These are phyloP conservation scores for Piromyces sp. DNA, from an alignment of 192 early-diverging fungal genomes.

Conservation along the genomic window DNA sequence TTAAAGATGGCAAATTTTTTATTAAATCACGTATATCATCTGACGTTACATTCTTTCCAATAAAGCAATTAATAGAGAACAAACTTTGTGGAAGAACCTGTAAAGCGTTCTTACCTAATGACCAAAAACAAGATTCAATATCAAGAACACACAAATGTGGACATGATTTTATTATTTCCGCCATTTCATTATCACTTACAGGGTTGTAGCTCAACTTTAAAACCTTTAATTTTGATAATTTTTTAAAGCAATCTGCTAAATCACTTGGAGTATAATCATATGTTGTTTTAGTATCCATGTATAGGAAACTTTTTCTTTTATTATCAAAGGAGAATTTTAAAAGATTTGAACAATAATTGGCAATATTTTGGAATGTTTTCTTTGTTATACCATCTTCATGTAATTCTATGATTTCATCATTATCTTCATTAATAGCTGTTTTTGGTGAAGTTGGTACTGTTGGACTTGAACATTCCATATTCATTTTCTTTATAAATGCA, in stretches of 20 bases:
- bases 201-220: neutral
- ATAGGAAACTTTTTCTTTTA: neutral
- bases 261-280: neutral
- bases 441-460: neutral
- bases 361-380: neutral
- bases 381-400: neutral
- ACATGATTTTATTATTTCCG: neutral
- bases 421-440: neutral
- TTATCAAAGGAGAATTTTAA: neutral
- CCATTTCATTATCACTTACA: neutral
- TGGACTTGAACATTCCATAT: neutral
- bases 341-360: neutral
- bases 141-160: neutral
- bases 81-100: neutral
- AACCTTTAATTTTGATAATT: neutral
- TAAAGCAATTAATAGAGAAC: neutral
- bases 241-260: neutral
- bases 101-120: neutral
- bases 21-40: neutral
- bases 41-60: neutral
- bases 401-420: neutral
- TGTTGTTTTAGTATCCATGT: neutral
- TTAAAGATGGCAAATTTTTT: neutral
- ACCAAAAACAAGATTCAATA: neutral
- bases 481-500: neutral